These are phyloP conservation scores for Acanthamoeba lenticulata DNA, from an alignment of 208 protist genomes.

Conservation along the genomic window DNA sequence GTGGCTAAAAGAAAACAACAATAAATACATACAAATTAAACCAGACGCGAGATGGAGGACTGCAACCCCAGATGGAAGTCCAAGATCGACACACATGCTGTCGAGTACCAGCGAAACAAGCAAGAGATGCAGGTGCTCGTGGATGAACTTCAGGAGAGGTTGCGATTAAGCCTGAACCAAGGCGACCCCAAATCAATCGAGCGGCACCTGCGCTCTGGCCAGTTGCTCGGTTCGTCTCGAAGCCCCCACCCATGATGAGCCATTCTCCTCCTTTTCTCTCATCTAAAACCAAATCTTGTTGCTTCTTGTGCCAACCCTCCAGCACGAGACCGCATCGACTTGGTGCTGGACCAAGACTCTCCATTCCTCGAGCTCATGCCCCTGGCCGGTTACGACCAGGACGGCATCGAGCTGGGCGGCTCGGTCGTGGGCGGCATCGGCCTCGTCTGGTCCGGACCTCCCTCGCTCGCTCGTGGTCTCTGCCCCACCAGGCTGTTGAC, in stretches of 20 bases:
- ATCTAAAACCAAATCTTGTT: background rate
- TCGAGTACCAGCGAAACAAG: constrained; percentile 1
- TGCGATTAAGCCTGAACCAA: constrained; percentile 8
- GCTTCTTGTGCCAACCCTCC: background rate
- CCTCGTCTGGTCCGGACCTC: constrained; percentile 62
- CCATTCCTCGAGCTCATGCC: constrained; percentile 80
- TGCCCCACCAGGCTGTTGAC: background rate
- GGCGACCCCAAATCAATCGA: constrained; percentile 1
- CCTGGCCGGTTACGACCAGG: constrained; percentile 74
- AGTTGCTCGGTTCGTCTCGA: constrained; percentile 14
- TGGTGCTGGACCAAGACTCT: constrained; percentile 78
- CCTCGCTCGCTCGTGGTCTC: background rate
- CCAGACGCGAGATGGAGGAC: background rate
- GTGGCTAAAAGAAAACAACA: background rate
- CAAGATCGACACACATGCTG: background rate
- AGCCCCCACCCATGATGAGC: background rate
- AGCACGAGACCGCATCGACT: constrained; percentile 69
- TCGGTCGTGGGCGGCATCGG: constrained; percentile 71
- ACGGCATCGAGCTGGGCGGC: constrained; percentile 59
- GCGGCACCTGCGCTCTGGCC: constrained; percentile 31
- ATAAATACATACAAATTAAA: background rate
- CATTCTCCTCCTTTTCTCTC: background rate
- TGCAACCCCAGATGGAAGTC: constrained; percentile 18
- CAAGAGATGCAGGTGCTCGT: background rate
- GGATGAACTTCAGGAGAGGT: background rate